These are phyloP conservation scores for Cladophialophora exuberans DNA, from an alignment of 2,329 filamentous ascomycete species.

Conservation along the genomic window DNA sequence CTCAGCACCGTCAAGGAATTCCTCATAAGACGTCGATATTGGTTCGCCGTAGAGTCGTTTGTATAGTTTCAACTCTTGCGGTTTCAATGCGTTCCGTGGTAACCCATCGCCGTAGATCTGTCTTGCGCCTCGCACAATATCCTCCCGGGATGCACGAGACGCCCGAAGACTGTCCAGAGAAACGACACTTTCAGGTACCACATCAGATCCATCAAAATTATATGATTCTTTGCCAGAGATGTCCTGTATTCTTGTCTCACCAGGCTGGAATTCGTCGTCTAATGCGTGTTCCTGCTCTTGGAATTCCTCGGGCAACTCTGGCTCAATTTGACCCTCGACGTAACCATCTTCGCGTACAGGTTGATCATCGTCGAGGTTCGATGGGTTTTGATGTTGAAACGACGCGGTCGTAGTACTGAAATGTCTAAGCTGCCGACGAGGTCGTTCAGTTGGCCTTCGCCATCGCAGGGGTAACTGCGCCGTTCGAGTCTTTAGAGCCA, in stretches of 20 bases:
- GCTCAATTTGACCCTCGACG: no score
- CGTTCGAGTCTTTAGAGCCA: conserved; percentile 11
- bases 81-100: conserved; percentile 70
- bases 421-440: conserved; percentile 16
- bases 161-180: conserved; percentile 20
- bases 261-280: conserved; percentile 23
- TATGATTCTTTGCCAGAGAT: neutral
- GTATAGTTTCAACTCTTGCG: conserved; percentile 75
- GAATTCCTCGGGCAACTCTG: conserved; percentile 22
- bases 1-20: conserved; percentile 34
- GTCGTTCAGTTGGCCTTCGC: conserved; percentile 3
- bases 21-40: conserved; percentile 38
- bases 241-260: conserved; percentile 1
- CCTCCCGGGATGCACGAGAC: conserved; percentile 55
- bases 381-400: conserved; percentile 3
- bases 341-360: neutral
- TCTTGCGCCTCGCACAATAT: conserved; percentile 70
- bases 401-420: neutral
- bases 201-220: neutral
- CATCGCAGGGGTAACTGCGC: conserved; percentile 20
- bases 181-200: conserved; percentile 12
- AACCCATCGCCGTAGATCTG: conserved; percentile 77
- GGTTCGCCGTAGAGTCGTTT: conserved; percentile 80
- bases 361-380: neutral
- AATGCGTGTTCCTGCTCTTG: conserved; percentile 24